Base-by-base conservation (phyloP, 306 rosid species). In the Dryas alaskensis region DNA sequence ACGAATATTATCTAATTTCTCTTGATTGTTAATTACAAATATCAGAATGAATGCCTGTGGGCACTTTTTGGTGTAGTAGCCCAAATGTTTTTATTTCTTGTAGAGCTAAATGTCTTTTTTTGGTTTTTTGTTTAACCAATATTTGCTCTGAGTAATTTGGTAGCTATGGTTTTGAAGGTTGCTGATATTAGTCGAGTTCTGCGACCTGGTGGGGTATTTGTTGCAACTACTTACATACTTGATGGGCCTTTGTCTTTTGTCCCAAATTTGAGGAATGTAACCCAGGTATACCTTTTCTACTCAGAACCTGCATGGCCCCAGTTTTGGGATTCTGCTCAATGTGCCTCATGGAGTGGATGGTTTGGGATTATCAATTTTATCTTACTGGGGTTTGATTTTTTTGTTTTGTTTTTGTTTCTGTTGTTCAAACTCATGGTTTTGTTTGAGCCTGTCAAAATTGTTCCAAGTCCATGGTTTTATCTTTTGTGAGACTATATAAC, bases 171-270 rank as follows among this genome's bases (percentile, higher is more conserved):
- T 58, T 84, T 82, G 73, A 81, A 93, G 97, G 94, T 93, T 48
- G 94, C 97, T 65, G 98, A 91, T 79, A 89, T 91, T 80, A 89
- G 97, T 80, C 87, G 92, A 58, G 86, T 91, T 60, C 79, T 91
- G 69, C 85, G 94, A 80, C 97, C 97, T 19, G 97, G 96, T 76
- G 97, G 98, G 60, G 92, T 94, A 69, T 89, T 94, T 79, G 92
- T 94, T 59, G 95, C 97, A 31, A 87, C 92, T 63, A 94, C 97
- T 70, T 81, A 54, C 82, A 77, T 91, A 82, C 72, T 82, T 11
- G 98, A 93, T 7, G 96, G 97, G 10, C 91, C 86, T 53, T 88
- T 78, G 63, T 43, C 83, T 45, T 53, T 64, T 75, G 31, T 91
- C 70, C 98, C 97, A 59, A 84, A 85, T 84, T 60, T 85, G 76